phyloP scores from a whole-genome alignment of 192 early-diverging fungal species.

The Geranomyces michiganensis region DNA sequence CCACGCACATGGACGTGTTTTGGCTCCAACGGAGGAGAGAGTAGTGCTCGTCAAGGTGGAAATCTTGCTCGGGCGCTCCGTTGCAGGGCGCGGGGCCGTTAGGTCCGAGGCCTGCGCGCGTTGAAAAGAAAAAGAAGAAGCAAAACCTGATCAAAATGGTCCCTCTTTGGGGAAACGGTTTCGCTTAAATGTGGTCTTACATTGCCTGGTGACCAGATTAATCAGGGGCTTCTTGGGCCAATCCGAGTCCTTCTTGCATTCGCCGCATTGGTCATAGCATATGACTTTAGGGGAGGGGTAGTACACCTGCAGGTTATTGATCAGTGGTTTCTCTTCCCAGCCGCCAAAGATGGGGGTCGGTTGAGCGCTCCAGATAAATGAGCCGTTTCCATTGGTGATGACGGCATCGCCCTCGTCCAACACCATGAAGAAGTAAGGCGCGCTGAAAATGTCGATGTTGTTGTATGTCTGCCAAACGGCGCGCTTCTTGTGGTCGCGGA shows the following conservation, averaged over 20 bases:
- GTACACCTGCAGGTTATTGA: background rate
- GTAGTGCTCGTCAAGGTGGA: background rate
- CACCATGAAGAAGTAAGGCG: background rate
- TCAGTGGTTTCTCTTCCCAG: background rate
- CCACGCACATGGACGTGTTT: background rate
- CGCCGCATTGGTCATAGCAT: background rate
- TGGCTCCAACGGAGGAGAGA: background rate
- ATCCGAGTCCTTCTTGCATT: background rate
- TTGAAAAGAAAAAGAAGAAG: background rate
- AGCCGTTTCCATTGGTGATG: background rate
- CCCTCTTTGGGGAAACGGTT: too few relatives aligned
- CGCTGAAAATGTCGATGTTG: background rate
- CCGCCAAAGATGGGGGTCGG: background rate
- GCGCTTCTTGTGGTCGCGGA: background rate
- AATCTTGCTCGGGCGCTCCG: background rate
- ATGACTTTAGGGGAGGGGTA: background rate
- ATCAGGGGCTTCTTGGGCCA: background rate
- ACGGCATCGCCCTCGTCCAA: background rate
- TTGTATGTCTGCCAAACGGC: background rate
- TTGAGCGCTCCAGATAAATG: background rate
- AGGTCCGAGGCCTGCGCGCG: conserved; percentile 1
- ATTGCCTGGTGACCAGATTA: background rate
- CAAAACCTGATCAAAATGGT: too few relatives aligned
- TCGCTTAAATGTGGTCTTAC: background rate
- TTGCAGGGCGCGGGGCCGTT: background rate